Conservation (phyloP, 169 alveolate genomes). For the Plasmodium inui region DNA sequence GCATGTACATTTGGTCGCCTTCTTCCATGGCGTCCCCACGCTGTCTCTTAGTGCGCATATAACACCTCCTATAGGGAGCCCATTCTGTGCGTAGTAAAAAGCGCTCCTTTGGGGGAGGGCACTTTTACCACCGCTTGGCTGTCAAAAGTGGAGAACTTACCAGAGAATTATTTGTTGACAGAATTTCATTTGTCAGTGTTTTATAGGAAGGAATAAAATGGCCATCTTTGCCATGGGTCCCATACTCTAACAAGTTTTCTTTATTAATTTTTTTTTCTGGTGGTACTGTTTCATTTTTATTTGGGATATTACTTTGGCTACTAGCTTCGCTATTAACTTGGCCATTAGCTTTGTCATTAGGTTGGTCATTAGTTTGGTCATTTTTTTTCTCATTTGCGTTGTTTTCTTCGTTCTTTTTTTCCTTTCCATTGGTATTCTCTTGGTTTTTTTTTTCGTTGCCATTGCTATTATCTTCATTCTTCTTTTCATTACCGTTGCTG, state of each 20-base stretch:
- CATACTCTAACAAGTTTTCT: constrained; percentile 60
- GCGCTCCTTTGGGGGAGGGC: not conserved
- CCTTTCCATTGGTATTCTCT: not conserved
- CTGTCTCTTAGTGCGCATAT: not conserved
- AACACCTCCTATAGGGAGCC: not conserved
- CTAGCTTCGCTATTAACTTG: not conserved
- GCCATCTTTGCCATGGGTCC: constrained; percentile 63
- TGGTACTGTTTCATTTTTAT: not conserved
- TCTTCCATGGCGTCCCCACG: not conserved
- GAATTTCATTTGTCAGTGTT: constrained; percentile 61
- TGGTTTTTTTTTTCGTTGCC: not conserved
- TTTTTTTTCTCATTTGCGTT: constrained; percentile 13
- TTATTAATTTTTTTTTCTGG: constrained; percentile 57
- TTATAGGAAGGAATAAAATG: constrained; percentile 65
- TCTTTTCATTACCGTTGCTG: constrained; percentile 11
- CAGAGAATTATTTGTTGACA: constrained; percentile 57
- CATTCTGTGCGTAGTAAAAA: not conserved
- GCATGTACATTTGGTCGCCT: not conserved
- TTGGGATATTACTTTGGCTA: not conserved
- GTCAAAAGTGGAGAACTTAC: not conserved
- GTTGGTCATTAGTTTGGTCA: not conserved
- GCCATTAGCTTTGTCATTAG: not conserved
- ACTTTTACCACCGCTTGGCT: not conserved
- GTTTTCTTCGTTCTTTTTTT: constrained; percentile 8
- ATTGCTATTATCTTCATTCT: not conserved